Percentiles rank a stretch among this genome's conserved stretches.
Evolutionary conservation across 2,329 filamentous ascomycete genomes (phyloP).

Genomic region (Colletotrichum coccodes): DNA sequence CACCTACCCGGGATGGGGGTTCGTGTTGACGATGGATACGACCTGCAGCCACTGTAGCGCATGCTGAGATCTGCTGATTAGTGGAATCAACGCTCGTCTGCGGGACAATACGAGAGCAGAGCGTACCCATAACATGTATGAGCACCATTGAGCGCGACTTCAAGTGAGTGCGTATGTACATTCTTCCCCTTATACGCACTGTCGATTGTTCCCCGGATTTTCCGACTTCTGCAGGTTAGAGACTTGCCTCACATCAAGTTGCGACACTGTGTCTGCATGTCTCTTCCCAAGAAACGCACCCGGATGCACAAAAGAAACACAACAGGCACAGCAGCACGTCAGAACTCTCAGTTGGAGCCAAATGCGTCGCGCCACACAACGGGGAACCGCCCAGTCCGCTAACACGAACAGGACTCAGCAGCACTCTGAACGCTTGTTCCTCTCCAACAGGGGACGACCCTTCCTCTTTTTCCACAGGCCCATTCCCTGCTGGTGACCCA

Average conservation of each 20-base stretch:
- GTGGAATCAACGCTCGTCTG: constrained; percentile 5
- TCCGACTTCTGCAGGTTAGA: not conserved
- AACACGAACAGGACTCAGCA: constrained; percentile 6
- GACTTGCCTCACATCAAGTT: constrained; percentile 8
- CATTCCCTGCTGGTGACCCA: constrained; percentile 18
- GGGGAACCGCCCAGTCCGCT: constrained; percentile 12
- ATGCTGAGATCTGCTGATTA: constrained; percentile 13
- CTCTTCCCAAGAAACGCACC: constrained; percentile 8
- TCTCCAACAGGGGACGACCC: constrained; percentile 21
- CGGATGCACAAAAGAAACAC: constrained; percentile 6
- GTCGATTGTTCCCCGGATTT: not conserved
- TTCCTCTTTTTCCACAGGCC: constrained; percentile 29
- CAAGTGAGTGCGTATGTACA: not conserved
- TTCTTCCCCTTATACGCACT: not conserved
- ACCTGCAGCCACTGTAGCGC: constrained; percentile 29
- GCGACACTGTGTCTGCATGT: constrained; percentile 27
- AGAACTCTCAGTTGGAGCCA: constrained; percentile 11
- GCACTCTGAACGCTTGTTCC: not conserved
- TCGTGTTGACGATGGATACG: constrained; percentile 27
- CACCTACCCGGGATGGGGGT: constrained; percentile 22
- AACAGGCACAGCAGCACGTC: constrained; percentile 16
- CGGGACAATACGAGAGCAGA: constrained; percentile 13
- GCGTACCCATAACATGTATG: not conserved
- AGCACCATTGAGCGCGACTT: not conserved
- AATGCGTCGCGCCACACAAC: constrained; percentile 6